phyloP scores from a whole-genome alignment of 2,329 filamentous ascomycete genomes.

The Aspergillus puulaauensis region DNA sequence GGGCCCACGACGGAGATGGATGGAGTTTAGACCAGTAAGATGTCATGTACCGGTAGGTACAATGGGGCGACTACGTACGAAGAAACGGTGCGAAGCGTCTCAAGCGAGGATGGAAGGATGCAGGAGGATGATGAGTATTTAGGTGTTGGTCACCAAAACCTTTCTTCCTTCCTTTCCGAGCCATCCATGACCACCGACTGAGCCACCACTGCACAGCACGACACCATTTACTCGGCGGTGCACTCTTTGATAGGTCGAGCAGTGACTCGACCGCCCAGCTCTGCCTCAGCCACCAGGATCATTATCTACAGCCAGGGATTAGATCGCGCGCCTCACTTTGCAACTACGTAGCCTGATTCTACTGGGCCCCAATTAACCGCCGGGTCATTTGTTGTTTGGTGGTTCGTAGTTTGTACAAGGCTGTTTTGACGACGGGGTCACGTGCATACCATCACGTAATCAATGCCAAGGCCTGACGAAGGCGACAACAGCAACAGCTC shows the following conservation, averaged over 20 bases:
- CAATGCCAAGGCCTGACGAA: constrained; percentile 17
- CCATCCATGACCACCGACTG: neutral
- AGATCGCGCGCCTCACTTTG: neutral
- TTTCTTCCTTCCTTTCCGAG: neutral
- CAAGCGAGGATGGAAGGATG: neutral
- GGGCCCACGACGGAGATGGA: neutral
- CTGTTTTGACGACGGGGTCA: neutral
- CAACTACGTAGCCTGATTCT: neutral
- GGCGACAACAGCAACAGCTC: constrained; percentile 23
- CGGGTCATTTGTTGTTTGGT: neutral
- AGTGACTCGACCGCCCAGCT: neutral
- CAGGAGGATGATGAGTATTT: neutral
- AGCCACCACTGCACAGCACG: neutral
- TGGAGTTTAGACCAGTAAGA: constrained; percentile 1
- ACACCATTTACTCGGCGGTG: neutral
- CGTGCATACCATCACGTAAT: constrained; percentile 4
- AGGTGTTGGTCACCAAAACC: neutral
- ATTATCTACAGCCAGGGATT: neutral
- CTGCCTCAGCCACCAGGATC: neutral
- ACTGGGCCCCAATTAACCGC: neutral
- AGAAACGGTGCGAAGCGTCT: neutral
- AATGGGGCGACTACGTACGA: neutral
- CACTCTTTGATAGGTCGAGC: constrained; percentile 1
- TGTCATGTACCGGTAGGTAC: neutral
- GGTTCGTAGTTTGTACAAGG: neutral